These are phyloP conservation scores for Nidula niveotomentosa DNA, from an alignment of 1,284 basidiomycete species.

Conservation along the genomic window DNA sequence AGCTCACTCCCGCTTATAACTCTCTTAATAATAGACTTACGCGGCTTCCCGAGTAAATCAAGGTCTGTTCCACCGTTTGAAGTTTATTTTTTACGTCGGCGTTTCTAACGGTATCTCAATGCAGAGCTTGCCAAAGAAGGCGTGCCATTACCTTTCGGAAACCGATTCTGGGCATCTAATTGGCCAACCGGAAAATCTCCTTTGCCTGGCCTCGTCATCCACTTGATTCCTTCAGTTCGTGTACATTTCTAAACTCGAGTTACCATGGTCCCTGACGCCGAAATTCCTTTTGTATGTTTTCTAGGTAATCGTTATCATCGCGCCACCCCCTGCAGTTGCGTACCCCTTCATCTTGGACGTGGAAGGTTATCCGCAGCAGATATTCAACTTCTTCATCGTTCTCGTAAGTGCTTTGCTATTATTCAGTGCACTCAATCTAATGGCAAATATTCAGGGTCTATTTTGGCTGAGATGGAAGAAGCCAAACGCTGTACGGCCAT, in stretches of 20 bases:
- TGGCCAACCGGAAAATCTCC: constrained; percentile 41
- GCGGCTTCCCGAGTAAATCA: constrained; percentile 45
- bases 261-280: constrained; percentile 20
- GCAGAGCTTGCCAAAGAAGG: constrained; percentile 52
- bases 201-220: constrained; percentile 35
- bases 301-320: constrained; percentile 39
- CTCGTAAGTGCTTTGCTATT: constrained; percentile 26
- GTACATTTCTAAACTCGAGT: neutral
- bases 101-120: neutral
- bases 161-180: constrained; percentile 37
- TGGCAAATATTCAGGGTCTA: constrained; percentile 35
- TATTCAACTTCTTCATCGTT: constrained; percentile 53
- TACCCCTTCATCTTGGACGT: constrained; percentile 55
- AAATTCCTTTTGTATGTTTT: neutral
- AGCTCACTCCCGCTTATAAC: neutral
- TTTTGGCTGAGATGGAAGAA: constrained; percentile 51
- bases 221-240: constrained; percentile 25
- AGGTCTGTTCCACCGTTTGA: constrained; percentile 17
- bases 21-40: constrained; percentile 32
- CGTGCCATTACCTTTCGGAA: constrained; percentile 37
- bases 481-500: constrained; percentile 45
- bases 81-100: neutral
- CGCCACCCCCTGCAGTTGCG: constrained; percentile 35
- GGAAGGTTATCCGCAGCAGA: constrained; percentile 51
- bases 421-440: neutral